These are phyloP conservation scores for Podospora tetraspora DNA, from an alignment of 495 filamentous ascomycete species.

Conservation along the genomic window DNA sequence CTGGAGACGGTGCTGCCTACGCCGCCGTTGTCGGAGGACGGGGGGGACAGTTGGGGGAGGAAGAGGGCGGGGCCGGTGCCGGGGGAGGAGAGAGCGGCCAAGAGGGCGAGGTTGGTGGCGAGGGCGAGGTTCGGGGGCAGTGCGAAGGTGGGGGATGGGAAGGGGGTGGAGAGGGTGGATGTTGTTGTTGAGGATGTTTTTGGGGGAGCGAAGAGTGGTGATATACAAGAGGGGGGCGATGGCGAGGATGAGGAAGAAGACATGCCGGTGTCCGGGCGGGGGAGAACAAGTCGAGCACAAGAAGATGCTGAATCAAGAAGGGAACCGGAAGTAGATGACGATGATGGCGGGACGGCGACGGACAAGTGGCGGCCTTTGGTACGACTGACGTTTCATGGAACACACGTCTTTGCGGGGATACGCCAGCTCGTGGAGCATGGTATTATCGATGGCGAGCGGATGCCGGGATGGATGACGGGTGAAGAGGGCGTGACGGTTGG, in stretches of 20 bases:
- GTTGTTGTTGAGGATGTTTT: conserved; percentile 54
- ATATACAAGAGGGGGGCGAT: conserved; percentile 19
- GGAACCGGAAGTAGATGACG: conserved; percentile 27
- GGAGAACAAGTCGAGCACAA: conserved; percentile 29
- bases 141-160: conserved; percentile 47
- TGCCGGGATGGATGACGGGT: conserved; percentile 90
- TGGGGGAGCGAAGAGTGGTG: conserved; percentile 24
- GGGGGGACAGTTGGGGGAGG: background rate
- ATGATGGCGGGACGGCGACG: conserved; percentile 7
- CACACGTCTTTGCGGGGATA: conserved; percentile 77
- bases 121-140: conserved; percentile 52
- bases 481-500: conserved; percentile 75
- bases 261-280: background rate
- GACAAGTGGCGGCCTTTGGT: conserved; percentile 52
- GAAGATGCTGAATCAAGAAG: conserved; percentile 22
- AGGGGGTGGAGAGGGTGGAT: conserved; percentile 56
- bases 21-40: conserved; percentile 32
- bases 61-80: conserved; percentile 8
- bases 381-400: conserved; percentile 62
- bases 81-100: conserved; percentile 33
- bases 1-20: conserved; percentile 46
- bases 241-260: conserved; percentile 13
- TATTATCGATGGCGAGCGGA: conserved; percentile 63
- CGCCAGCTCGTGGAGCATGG: conserved; percentile 69
- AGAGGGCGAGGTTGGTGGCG: conserved; percentile 44